Percentiles rank a stretch among this genome's conserved stretches.
Evolutionary conservation across 2,329 filamentous ascomycete species (phyloP).

Genomic region (Gaeumannomyces sp.): DNA sequence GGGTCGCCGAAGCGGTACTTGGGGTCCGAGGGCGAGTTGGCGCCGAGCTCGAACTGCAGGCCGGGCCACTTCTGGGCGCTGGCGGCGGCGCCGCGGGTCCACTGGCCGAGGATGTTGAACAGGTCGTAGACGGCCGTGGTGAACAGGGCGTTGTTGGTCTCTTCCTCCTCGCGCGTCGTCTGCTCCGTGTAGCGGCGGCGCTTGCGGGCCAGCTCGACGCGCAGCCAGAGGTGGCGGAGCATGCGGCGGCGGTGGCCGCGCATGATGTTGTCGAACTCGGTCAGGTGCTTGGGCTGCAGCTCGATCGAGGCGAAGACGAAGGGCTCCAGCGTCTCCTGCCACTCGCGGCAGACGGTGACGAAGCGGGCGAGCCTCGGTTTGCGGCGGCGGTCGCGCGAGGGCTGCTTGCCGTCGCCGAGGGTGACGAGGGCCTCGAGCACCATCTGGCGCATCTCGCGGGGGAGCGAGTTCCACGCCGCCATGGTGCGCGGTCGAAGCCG

Average conservation of each 20-base stretch:
- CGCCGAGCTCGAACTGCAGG: slow-evolving; percentile 21
- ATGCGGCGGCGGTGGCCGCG: slow-evolving; percentile 17
- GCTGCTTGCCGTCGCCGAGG: not conserved
- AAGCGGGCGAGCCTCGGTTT: slow-evolving; percentile 14
- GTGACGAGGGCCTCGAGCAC: slow-evolving; percentile 3
- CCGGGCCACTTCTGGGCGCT: slow-evolving; percentile 6
- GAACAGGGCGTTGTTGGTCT: slow-evolving; percentile 21
- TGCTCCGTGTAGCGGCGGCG: slow-evolving; percentile 14
- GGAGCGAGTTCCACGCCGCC: slow-evolving; percentile 8
- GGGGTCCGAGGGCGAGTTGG: slow-evolving; percentile 17
- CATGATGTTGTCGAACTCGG: slow-evolving; percentile 18
- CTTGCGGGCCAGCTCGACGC: slow-evolving; percentile 19
- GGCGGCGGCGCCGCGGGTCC: slow-evolving; percentile 11
- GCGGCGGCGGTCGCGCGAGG: not conserved
- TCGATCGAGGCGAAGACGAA: slow-evolving; percentile 19
- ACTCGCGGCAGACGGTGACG: slow-evolving; percentile 22
- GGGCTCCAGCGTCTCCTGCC: slow-evolving; percentile 21
- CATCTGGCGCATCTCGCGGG: slow-evolving; percentile 10
- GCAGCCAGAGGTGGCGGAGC: slow-evolving; percentile 18
- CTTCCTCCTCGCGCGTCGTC: slow-evolving; percentile 20
- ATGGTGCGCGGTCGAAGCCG: not conserved
- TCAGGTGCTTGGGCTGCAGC: slow-evolving; percentile 16
- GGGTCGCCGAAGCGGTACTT: slow-evolving; percentile 10
- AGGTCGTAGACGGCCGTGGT: slow-evolving; percentile 19
- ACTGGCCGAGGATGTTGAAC: slow-evolving; percentile 19